Evolutionary conservation across 306 rosid genomes (phyloP), one percentile per base, ranked within the genome.

Genomic region (Inga leiocalycina): DNA sequence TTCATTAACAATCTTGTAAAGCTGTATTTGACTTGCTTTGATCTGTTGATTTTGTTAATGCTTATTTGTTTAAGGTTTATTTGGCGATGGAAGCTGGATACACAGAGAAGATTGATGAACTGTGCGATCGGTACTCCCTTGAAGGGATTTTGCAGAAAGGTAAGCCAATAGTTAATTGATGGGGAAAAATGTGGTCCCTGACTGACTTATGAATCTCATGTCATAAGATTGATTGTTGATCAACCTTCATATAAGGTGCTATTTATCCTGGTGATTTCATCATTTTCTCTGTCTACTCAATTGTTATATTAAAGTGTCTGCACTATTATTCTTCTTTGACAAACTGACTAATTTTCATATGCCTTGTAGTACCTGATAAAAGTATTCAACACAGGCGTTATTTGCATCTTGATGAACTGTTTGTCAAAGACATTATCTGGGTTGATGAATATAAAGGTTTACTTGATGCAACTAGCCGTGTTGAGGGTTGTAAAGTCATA

Each of bases 51-150:
- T 67, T 44, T 69, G 12, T 49, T 49, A 1, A 49, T 49, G 54
- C 19, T 3, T 46, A 46, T 77, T 8, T 81, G 59, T 80, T 86
- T 75, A 79, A 96, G 99, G 97, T 96, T 77, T 90, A 92, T 89
- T 86, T 96, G 93, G 99, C 99, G 74, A 85, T 94, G 97, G 99
- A 96, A 84, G 97, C 99, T 87, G 99, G 98, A 83, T 96, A 96
- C 88, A 39, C 74, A 4, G 99, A 96, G 87, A 96, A 92, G 88
- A 98, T 90, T 80, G 97, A 91, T 83, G 99, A 96, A 82, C 84
- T 92, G 70, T 91, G 98, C 67, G 82, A 89, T 68, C 92, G 93
- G 71, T 89, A 96, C 90, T 85, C 97, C 80, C 93, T 96, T 62
- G 77, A 89, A 44, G 91, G 89, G 71, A 91, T 92, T 86, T 56